Percentiles rank a stretch among this genome's conserved stretches.
Evolutionary conservation across 352 stramenopile species (phyloP).

Genomic region (Globisporangium sylvaticum): DNA sequence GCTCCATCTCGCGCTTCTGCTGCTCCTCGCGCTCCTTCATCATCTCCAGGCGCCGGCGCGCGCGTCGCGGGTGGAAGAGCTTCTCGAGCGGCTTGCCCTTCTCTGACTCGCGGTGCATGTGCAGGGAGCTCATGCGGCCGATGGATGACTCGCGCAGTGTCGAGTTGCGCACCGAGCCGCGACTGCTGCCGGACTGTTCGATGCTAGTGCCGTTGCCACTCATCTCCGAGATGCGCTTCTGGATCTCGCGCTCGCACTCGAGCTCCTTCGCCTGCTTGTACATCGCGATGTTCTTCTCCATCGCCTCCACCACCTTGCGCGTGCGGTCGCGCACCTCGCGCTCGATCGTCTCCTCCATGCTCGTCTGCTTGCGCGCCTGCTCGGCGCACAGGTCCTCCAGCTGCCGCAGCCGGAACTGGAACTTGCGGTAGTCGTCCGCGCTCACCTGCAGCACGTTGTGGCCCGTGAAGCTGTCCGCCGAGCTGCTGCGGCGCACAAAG

Average conservation of each 20-base stretch:
- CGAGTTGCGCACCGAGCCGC: slow-evolving; percentile 15
- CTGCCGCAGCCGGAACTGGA: slow-evolving; percentile 78
- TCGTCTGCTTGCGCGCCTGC: slow-evolving; percentile 62
- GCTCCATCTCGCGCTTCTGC: slow-evolving; percentile 81
- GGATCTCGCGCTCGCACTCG: slow-evolving; percentile 75
- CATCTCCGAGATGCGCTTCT: slow-evolving; percentile 58
- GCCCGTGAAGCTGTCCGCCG: slow-evolving; percentile 4
- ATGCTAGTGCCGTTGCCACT: slow-evolving; percentile 5
- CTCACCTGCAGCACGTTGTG: slow-evolving; percentile 46
- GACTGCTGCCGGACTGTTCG: slow-evolving; percentile 1
- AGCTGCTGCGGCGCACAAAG: slow-evolving; percentile 17
- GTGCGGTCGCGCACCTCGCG: slow-evolving; percentile 62
- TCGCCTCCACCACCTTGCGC: slow-evolving; percentile 60
- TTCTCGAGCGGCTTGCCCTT: slow-evolving; percentile 68
- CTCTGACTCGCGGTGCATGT: slow-evolving; percentile 25
- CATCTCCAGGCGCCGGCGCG: slow-evolving; percentile 53
- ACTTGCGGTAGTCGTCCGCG: slow-evolving; percentile 75
- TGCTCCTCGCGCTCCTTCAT: slow-evolving; percentile 68
- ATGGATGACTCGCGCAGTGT: slow-evolving; percentile 39
- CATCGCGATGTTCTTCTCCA: slow-evolving; percentile 85
- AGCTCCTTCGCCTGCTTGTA: slow-evolving; percentile 84
- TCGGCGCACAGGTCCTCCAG: slow-evolving; percentile 72
- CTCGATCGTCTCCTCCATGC: slow-evolving; percentile 80
- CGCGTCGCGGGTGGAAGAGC: slow-evolving; percentile 69
- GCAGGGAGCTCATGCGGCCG: slow-evolving; percentile 17